These are phyloP conservation scores for Myotisia sp. DNA, from an alignment of 2,329 filamentous ascomycete genomes.

Conservation along the genomic window DNA sequence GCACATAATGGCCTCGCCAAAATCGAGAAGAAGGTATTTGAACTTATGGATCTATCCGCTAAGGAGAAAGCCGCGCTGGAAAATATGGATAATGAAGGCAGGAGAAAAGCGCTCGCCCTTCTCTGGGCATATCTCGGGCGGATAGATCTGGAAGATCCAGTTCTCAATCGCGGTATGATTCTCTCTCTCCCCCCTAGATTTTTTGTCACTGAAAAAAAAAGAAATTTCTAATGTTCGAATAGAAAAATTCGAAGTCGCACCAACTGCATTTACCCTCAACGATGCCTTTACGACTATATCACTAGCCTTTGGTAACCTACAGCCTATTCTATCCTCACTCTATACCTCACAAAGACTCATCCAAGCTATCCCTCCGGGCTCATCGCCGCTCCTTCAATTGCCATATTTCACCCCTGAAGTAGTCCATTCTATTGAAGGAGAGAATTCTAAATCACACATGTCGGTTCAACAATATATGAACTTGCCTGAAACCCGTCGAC, in stretches of 20 bases:
- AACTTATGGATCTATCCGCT: constrained; percentile 46
- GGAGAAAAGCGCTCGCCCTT: constrained; percentile 74
- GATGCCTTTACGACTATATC: constrained; percentile 77
- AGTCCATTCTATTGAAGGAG: constrained; percentile 36
- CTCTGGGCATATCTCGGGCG: constrained; percentile 93
- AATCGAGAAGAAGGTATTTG: constrained; percentile 66
- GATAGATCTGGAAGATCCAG: constrained; percentile 64
- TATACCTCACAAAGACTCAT: constrained; percentile 72
- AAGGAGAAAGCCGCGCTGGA: constrained; percentile 67
- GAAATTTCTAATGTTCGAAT: constrained; percentile 11
- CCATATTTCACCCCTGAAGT: constrained; percentile 62
- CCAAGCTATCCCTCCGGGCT: constrained; percentile 70
- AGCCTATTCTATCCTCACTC: constrained; percentile 69
- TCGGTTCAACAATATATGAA: constrained; percentile 82
- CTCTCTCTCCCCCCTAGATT: neutral
- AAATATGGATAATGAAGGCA: constrained; percentile 62
- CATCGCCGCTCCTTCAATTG: constrained; percentile 80
- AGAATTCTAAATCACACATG: constrained; percentile 55
- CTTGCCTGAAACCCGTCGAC: constrained; percentile 59
- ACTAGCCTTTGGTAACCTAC: constrained; percentile 72
- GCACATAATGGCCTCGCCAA: constrained; percentile 68
- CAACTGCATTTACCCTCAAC: constrained; percentile 70
- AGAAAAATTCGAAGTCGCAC: constrained; percentile 79
- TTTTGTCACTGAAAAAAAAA: neutral
- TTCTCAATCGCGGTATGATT: constrained; percentile 50